phyloP scores from a whole-genome alignment of 257 asterid species.

The Solanum bulbocastanum region DNA sequence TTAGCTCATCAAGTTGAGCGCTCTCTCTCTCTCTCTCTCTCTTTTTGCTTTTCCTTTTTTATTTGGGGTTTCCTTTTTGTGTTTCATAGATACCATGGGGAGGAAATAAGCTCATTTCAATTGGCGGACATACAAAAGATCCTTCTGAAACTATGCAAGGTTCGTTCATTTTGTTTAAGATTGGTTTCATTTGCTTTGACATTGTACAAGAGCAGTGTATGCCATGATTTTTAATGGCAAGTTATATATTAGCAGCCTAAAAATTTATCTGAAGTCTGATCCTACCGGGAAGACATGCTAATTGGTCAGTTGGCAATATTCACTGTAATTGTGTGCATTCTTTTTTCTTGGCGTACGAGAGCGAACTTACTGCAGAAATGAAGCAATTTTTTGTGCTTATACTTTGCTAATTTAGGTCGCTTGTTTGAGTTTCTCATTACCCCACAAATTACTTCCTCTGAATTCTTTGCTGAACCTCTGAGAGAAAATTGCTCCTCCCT shows the following conservation, averaged over 20 bases:
- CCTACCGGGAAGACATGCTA: not conserved
- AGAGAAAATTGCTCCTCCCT: not conserved
- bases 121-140: constrained; percentile 91
- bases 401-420: not conserved
- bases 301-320: not conserved
- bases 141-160: constrained; percentile 85
- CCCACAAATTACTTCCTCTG: not conserved
- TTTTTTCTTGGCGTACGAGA: not conserved
- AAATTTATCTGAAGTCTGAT: not conserved
- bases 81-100: constrained; percentile 71
- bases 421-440: not conserved
- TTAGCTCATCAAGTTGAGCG: not conserved
- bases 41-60: not conserved
- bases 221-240: not conserved
- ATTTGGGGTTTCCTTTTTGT: constrained; percentile 1
- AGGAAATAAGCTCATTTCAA: constrained; percentile 82
- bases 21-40: not conserved
- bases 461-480: not conserved
- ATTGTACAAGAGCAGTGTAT: not conserved
- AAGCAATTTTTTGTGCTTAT: not conserved
- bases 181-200: not conserved
- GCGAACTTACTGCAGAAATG: not conserved
- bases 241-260: not conserved
- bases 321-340: not conserved
- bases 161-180: constrained; percentile 9